Base-by-base conservation (phyloP, 768 basidiomycete genomes). In the Termitomyces sp. region DNA sequence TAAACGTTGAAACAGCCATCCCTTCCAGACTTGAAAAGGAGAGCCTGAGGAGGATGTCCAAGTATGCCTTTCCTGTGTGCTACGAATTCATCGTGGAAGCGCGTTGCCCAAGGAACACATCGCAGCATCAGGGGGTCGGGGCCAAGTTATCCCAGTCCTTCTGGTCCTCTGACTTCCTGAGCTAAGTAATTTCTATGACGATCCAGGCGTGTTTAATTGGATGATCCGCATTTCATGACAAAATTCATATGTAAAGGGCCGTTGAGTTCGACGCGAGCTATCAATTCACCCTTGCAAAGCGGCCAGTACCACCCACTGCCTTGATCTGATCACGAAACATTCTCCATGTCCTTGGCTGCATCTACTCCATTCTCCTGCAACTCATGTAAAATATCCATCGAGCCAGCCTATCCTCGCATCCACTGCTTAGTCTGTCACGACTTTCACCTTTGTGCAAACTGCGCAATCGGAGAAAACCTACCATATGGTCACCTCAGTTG, bases 371-470 rank as follows among this genome's bases (percentile, higher is more conserved):
- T 57, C 53, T 51, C 37, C 38, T 62, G 61, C 35, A 53, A 53
- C 35, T 59, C 55, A 5, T 62, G 61, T 40, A n/a, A 30, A 30
- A 31, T 40, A 33, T n/a, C 55, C 50, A 55, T 31, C 45, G 15
- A 60, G 45, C 37, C 43, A 1, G 28, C 49, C 3, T 50, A 49
- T 23, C 61, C 61, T 15, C 53, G 61, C 5, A 53, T 62, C 17
- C 58, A 41, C 37, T 57, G 58, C 41, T 14, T 57, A 28, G 45
- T 49, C 43, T 62, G 61, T 33, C 51, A 38, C 38, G 53, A 59
- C 45, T 57, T 54, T 33, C 41, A 60, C 26, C 55, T 62, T 26
- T 62, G 61, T 28, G 50, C 61, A 5, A 57, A 55, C 19, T 60
- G 58, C 42, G 58, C 53, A 1, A 49, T 62, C 30, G 53, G 54